phyloP scores from a whole-genome alignment of 495 filamentous ascomycete genomes.

The Penicillium canariense region DNA sequence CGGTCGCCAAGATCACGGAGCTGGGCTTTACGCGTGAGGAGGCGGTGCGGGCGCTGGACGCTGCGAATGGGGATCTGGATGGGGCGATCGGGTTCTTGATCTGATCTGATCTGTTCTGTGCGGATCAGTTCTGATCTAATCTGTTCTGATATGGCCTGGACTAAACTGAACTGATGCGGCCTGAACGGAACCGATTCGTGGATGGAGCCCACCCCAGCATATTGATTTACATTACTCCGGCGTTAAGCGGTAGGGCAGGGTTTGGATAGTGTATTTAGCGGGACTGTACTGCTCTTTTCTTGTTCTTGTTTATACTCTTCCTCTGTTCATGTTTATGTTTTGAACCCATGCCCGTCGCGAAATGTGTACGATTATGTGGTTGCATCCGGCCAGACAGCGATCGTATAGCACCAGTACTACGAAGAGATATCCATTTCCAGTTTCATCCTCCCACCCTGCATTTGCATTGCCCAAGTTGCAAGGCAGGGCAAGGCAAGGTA shows the following conservation, averaged over 20 bases:
- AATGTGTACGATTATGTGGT: slow-evolving; percentile 24
- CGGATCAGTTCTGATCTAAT: too few relatives aligned
- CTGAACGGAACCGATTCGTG: too few relatives aligned
- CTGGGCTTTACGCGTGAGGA: slow-evolving; percentile 77
- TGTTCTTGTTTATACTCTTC: not conserved
- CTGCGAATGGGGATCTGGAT: slow-evolving; percentile 81
- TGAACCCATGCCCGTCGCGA: slow-evolving; percentile 13
- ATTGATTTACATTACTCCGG: slow-evolving; percentile 18
- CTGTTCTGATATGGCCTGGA: too few relatives aligned
- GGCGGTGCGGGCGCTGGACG: slow-evolving; percentile 76
- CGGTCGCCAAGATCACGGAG: slow-evolving; percentile 64
- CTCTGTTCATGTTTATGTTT: not conserved
- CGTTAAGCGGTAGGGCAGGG: slow-evolving; percentile 10
- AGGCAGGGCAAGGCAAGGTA: too few relatives aligned
- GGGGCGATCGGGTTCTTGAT: slow-evolving; percentile 83
- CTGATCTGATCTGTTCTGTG: slow-evolving; percentile 19
- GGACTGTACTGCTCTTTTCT: slow-evolving; percentile 9
- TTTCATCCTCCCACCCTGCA: too few relatives aligned
- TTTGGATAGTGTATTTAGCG: slow-evolving; percentile 24
- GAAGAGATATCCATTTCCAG: too few relatives aligned
- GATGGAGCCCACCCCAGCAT: too few relatives aligned
- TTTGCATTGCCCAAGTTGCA: too few relatives aligned
- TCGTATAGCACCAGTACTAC: too few relatives aligned
- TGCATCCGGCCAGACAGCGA: slow-evolving; percentile 5
- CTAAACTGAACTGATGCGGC: too few relatives aligned